phyloP scores from a whole-genome alignment of 306 rosid genomes.

The Erythrophleum fordii region DNA sequence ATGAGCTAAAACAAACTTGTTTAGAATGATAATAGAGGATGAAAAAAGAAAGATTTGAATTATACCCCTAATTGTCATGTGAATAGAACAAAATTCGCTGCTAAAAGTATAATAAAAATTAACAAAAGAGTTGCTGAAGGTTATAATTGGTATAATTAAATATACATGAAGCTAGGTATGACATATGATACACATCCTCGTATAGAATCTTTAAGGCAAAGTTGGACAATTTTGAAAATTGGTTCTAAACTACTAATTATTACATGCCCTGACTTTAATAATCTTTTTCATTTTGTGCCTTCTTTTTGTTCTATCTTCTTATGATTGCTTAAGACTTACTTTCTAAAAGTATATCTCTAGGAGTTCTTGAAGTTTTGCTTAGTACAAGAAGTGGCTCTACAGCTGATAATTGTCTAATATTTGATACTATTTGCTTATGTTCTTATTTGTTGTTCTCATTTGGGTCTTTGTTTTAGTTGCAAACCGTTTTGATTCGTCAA shows the following conservation, averaged over 20 bases:
- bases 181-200: slow-evolving; percentile 61
- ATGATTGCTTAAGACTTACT: slow-evolving; percentile 1
- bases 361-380: not conserved
- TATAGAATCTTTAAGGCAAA: not conserved
- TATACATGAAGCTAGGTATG: no score
- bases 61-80: no score
- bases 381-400: slow-evolving; percentile 14
- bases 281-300: slow-evolving; percentile 10
- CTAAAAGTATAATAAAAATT: no score
- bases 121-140: no score
- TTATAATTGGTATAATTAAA: no score
- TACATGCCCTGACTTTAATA: not conserved
- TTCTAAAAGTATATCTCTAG: not conserved
- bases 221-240: no score
- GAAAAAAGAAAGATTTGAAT: no score
- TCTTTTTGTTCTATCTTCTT: not conserved
- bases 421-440: no score
- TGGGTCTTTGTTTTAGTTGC: slow-evolving; percentile 51
- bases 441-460: slow-evolving; percentile 28
- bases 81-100: no score
- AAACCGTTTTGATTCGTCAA: slow-evolving; percentile 84
- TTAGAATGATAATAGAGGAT: no score
- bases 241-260: not conserved
- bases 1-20: no score
- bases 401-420: no score